phyloP scores from a whole-genome alignment of 192 early-diverging fungal species.

The Spizellomyces sp. region DNA sequence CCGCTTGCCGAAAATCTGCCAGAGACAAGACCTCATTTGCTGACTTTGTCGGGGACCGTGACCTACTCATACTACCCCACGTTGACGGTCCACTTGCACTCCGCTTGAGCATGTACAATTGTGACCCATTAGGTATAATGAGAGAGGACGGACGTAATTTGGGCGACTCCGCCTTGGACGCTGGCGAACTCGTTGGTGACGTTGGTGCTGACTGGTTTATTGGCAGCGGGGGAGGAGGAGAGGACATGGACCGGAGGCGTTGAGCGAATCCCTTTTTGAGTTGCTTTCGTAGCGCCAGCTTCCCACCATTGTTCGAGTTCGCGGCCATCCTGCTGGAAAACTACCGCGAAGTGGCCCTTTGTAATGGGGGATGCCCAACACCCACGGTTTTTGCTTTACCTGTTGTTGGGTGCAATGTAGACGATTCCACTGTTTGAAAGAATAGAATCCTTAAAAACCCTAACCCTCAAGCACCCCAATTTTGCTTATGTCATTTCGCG shows the following conservation, averaged over 20 bases:
- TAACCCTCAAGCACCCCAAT: no score
- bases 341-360: neutral
- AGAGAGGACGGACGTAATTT: neutral
- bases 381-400: no score
- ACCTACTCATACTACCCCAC: neutral
- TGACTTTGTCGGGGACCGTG: neutral
- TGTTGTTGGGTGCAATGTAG: no score
- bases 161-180: neutral
- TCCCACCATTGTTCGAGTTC: neutral
- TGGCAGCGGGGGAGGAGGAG: slow-evolving; percentile 7
- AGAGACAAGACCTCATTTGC: slow-evolving; percentile 20
- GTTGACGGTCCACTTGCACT: slow-evolving; percentile 16
- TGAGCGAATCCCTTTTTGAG: neutral
- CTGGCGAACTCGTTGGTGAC: neutral
- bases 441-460: no score
- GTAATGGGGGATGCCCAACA: neutral
- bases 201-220: neutral
- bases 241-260: slow-evolving; percentile 14
- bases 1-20: slow-evolving; percentile 43
- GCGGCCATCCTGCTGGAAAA: neutral
- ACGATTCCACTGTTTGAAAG: no score
- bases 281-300: neutral
- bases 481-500: no score
- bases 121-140: no score
- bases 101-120: slow-evolving; percentile 5